Evolutionary conservation across 108 stramenopile genomes (phyloP).

Genomic region (Cyclotella sp.): DNA sequence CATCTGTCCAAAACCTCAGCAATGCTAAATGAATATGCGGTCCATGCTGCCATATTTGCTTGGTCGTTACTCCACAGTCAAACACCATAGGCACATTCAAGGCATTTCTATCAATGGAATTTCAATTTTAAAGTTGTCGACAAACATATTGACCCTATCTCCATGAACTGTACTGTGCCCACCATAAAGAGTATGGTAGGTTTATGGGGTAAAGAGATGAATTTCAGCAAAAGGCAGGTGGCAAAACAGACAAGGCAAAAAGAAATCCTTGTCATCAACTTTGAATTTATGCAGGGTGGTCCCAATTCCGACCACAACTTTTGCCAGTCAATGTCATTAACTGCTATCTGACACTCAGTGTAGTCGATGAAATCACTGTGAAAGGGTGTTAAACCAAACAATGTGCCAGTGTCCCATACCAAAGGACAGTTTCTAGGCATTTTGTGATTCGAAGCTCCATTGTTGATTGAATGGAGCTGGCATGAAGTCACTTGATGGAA

Average conservation of each 20-base stretch:
- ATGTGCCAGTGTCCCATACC: conserved; percentile 32
- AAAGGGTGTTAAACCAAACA: conserved; percentile 19
- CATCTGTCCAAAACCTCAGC: not conserved
- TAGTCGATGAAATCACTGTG: conserved; percentile 17
- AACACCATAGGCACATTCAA: conserved; percentile 10
- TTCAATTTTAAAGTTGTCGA: not conserved
- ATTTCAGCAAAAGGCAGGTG: conserved; percentile 12
- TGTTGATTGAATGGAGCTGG: not conserved
- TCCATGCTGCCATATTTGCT: not conserved
- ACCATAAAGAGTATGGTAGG: too few relatives aligned
- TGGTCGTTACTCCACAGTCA: not conserved
- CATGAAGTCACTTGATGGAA: not conserved
- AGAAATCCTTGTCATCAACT: conserved; percentile 10
- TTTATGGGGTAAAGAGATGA: conserved; percentile 12
- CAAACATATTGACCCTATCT: not conserved
- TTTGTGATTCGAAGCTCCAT: not conserved
- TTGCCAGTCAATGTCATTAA: conserved; percentile 3
- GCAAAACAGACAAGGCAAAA: not conserved
- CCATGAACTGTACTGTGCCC: not conserved
- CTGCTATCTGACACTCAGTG: not conserved
- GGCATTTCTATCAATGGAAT: not conserved
- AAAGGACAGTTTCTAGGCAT: too few relatives aligned
- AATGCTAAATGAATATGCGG: not conserved
- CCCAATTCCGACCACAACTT: conserved; percentile 23
- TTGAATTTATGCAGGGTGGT: conserved; percentile 20